phyloP scores from a whole-genome alignment of 345 rosid genomes.

The Boechera divaricarpa region DNA sequence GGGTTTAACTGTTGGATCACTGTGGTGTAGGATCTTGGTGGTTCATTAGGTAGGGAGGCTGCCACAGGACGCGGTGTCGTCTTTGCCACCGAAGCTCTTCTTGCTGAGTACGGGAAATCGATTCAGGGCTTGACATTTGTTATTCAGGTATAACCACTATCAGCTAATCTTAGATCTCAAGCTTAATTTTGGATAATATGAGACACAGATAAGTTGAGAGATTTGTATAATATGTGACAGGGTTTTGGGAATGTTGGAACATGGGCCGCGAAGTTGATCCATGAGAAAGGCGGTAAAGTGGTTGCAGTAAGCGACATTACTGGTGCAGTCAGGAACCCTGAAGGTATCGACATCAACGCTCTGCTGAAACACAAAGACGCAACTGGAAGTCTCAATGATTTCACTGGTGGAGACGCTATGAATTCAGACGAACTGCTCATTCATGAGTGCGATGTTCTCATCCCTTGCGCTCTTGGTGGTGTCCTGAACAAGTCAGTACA shows the following conservation, averaged over 20 bases:
- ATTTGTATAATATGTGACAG: conserved; percentile 43
- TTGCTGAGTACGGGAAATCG: conserved; percentile 83
- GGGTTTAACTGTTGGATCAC: not conserved
- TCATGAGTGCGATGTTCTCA: conserved; percentile 97
- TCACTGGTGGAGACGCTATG: conserved; percentile 78
- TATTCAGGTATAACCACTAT: conserved; percentile 67
- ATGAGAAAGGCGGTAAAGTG: conserved; percentile 92
- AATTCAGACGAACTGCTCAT: conserved; percentile 65
- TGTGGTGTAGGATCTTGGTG: conserved; percentile 87
- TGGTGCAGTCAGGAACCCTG: conserved; percentile 86
- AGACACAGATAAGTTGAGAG: conserved; percentile 10
- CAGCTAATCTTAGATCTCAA: conserved; percentile 6
- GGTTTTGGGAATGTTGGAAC: conserved; percentile 99
- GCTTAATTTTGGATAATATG: not conserved
- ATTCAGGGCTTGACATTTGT: conserved; percentile 80
- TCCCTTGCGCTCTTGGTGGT: conserved; percentile 97
- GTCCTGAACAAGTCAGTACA: conserved; percentile 76
- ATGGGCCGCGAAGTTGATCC: conserved; percentile 88
- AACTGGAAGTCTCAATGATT: conserved; percentile 65
- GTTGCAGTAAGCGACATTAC: conserved; percentile 92
- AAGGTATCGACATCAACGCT: conserved; percentile 73
- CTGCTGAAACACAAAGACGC: conserved; percentile 66
- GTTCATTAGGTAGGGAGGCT: conserved; percentile 97
- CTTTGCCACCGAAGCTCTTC: conserved; percentile 88
- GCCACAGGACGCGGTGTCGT: conserved; percentile 98